phyloP scores from a whole-genome alignment of 495 filamentous ascomycete genomes.

The Annulohypoxylon bovei region DNA sequence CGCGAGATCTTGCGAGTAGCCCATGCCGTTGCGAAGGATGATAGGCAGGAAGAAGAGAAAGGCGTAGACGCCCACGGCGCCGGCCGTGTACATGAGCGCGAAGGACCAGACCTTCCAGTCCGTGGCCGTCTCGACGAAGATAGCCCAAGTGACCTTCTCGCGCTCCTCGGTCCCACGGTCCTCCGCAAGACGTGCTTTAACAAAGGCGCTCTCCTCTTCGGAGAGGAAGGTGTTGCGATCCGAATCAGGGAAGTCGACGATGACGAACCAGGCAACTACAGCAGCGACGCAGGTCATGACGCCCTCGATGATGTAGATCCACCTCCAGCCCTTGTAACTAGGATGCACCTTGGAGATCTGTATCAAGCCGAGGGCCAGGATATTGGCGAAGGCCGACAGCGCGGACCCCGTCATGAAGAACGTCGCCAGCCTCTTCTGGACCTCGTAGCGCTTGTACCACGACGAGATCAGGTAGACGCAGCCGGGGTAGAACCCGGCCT shows the following conservation, averaged over 20 bases:
- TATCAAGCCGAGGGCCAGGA: constrained; percentile 67
- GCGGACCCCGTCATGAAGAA: constrained; percentile 70
- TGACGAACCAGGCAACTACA: constrained; percentile 54
- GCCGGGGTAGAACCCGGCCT: constrained; percentile 69
- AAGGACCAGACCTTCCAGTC: constrained; percentile 56
- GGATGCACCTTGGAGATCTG: constrained; percentile 67
- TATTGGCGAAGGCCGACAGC: constrained; percentile 68
- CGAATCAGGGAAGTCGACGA: constrained; percentile 69
- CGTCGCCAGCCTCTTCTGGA: constrained; percentile 65
- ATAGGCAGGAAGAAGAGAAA: constrained; percentile 63
- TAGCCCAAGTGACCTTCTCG: constrained; percentile 48
- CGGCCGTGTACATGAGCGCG: constrained; percentile 58
- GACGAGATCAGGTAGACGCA: constrained; percentile 68
- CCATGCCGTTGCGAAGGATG: constrained; percentile 60
- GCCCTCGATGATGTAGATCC: constrained; percentile 68
- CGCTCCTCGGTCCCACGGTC: constrained; percentile 62
- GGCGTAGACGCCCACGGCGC: constrained; percentile 59
- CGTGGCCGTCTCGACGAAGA: constrained; percentile 43
- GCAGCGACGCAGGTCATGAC: constrained; percentile 52
- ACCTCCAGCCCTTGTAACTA: constrained; percentile 66
- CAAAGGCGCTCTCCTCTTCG: constrained; percentile 57
- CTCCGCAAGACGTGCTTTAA: constrained; percentile 63
- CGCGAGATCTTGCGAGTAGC: constrained; percentile 52
- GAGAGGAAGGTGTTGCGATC: constrained; percentile 58
- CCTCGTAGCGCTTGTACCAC: constrained; percentile 70